Evolutionary conservation across 352 stramenopile species (phyloP), one percentile per base, ranked within the genome.

Genomic region (Phytophthora pluvialis): DNA sequence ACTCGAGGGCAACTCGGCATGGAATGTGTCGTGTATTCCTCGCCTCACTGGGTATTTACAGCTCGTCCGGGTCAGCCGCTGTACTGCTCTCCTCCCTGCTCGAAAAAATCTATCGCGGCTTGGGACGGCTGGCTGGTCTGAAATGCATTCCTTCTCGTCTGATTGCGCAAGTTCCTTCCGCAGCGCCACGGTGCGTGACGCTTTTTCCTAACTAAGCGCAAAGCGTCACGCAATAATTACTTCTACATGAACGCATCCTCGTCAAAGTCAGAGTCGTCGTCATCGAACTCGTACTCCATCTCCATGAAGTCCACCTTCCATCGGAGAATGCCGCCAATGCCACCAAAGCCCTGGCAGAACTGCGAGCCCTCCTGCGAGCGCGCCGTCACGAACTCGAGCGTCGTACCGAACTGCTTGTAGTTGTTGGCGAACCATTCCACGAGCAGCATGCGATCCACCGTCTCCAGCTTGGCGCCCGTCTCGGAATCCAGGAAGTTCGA

Each of bases 351-450:
- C 73, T 99, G 98, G 72, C 98, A 98, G 75, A 99, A 99, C 80
- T 99, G 98, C 60, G 95, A 98, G 46, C 98, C 98, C 79, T 99
- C 98, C 64, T 99, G 96, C 53, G 86, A 97, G 70, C 96, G 92
- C 75, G 99, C 97, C 46, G 97, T 99, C 60, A 99, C 93, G 77
- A 99, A 99, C 86, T 99, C 98, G 35, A 99, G 86, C 51, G 89
- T 94, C 51, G 97, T 98, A 69, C 98, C 98, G 77, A 98, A 99
- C 52, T 96, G 84, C 78, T 99, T 99, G 88, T 99, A 99, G 81
- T 99, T 98, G 79, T 99, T 99, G 18, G 98, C 98, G 57, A 99
- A 97, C 98, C 98, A 99, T 77, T 99, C 98, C 10, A 99, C 95
- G 13, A 99, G 82, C n/a, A 91, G 79, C 62, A 95, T 75, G 73